Evolutionary conservation across 2,329 filamentous ascomycete genomes (phyloP).

Genomic region (Fonsecaea monophora): DNA sequence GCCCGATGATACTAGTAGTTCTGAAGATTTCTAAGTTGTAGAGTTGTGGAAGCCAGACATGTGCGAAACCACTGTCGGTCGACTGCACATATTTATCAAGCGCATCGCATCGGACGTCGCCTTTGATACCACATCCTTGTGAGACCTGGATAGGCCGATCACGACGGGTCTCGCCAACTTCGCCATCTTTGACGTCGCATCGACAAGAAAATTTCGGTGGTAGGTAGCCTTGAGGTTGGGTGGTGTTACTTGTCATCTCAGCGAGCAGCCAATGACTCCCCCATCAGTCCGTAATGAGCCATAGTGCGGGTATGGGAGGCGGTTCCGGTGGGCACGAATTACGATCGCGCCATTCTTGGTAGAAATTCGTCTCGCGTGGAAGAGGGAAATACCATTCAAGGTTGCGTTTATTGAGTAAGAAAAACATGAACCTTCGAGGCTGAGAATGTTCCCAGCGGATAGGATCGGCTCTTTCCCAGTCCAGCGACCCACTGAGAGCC

Average conservation of each 20-base stretch:
- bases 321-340: not conserved
- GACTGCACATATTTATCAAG: not conserved
- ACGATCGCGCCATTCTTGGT: slow-evolving; percentile 31
- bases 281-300: not conserved
- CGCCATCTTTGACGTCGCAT: slow-evolving; percentile 2
- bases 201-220: not conserved
- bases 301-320: not conserved
- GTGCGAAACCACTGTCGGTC: not conserved
- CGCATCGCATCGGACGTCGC: not conserved
- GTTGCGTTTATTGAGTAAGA: slow-evolving; percentile 30
- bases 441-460: slow-evolving; percentile 7
- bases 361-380: slow-evolving; percentile 21
- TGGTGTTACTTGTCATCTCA: not conserved
- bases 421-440: slow-evolving; percentile 20
- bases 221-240: not conserved
- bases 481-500: not conserved
- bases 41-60: not conserved
- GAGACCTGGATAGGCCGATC: not conserved
- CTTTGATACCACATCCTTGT: not conserved
- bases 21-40: not conserved
- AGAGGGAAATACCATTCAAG: slow-evolving; percentile 1
- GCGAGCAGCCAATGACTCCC: not conserved
- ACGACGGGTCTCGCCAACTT: not conserved
- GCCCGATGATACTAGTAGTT: not conserved
- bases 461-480: slow-evolving; percentile 7